Conservation (phyloP, 2,329 filamentous ascomycete species). For the Colletotrichum tamarilloi region DNA sequence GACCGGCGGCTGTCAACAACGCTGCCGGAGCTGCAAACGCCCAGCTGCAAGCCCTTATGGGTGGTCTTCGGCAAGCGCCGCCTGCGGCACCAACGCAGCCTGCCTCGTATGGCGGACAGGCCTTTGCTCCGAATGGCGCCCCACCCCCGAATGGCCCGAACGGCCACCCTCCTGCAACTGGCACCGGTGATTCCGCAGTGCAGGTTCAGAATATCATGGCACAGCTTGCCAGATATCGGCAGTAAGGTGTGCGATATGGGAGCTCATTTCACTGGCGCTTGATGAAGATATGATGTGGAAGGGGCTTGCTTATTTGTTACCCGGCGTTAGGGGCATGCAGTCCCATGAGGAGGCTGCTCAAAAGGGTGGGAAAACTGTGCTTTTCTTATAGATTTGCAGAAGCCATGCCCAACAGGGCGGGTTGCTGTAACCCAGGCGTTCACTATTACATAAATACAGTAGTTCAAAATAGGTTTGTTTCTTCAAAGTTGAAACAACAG, state of each 20-base stretch:
- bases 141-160: slow-evolving; percentile 39
- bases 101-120: slow-evolving; percentile 44
- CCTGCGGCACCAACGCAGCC: slow-evolving; percentile 38
- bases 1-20: slow-evolving; percentile 19
- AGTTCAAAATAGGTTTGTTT: background rate
- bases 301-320: slow-evolving; percentile 19
- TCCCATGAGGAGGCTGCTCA: background rate
- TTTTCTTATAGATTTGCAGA: slow-evolving; percentile 8
- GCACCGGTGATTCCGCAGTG: slow-evolving; percentile 53
- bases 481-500: background rate
- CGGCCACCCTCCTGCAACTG: slow-evolving; percentile 29
- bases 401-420: background rate
- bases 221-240: slow-evolving; percentile 73
- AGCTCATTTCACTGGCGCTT: background rate
- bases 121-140: slow-evolving; percentile 38
- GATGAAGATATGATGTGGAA: slow-evolving; percentile 29
- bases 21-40: slow-evolving; percentile 41
- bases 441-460: background rate
- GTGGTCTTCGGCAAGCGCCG: slow-evolving; percentile 45
- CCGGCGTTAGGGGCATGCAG: slow-evolving; percentile 17
- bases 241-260: slow-evolving; percentile 48
- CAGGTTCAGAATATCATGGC: slow-evolving; percentile 81
- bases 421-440: background rate
- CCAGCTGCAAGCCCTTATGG: slow-evolving; percentile 58
- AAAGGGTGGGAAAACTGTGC: slow-evolving; percentile 6